A percentile compares a stretch with the other conserved stretches of the same genome.
These are phyloP conservation scores for Colletotrichum sansevieriae DNA, from an alignment of 2,329 filamentous ascomycete genomes.

Conservation along the genomic window DNA sequence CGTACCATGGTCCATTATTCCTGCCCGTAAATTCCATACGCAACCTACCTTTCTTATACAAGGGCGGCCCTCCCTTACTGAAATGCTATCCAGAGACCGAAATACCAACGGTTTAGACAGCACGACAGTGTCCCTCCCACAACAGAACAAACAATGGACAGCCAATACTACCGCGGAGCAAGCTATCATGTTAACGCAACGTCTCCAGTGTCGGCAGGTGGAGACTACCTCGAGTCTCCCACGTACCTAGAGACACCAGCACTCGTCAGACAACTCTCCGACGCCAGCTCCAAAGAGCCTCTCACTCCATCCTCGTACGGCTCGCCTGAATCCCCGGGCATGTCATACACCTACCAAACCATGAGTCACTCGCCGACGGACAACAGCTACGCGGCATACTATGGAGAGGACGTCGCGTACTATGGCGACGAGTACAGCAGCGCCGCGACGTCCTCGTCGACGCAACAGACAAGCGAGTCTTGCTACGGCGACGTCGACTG, in stretches of 20 bases:
- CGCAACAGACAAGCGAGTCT: slow-evolving; percentile 29
- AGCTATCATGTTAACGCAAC: slow-evolving; percentile 38
- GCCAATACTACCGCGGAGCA: slow-evolving; percentile 29
- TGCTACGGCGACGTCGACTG: slow-evolving; percentile 38
- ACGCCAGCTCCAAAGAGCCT: slow-evolving; percentile 38
- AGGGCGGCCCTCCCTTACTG: slow-evolving; percentile 37
- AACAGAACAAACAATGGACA: slow-evolving; percentile 32
- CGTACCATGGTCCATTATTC: slow-evolving; percentile 10
- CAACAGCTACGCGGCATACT: slow-evolving; percentile 25
- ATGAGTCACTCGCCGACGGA: slow-evolving; percentile 36
- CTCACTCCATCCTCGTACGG: slow-evolving; percentile 40
- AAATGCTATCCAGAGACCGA: slow-evolving; percentile 39
- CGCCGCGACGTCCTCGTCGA: slow-evolving; percentile 29
- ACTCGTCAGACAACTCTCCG: slow-evolving; percentile 35
- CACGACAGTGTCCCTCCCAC: slow-evolving; percentile 18
- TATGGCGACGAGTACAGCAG: slow-evolving; percentile 34
- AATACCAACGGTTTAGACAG: slow-evolving; percentile 38
- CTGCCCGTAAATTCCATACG: background rate
- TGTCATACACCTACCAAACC: slow-evolving; percentile 37
- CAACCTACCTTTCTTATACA: background rate
- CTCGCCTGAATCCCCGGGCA: slow-evolving; percentile 35
- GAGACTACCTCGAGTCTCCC: slow-evolving; percentile 36
- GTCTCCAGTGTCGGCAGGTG: slow-evolving; percentile 37
- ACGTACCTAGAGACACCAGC: slow-evolving; percentile 36
- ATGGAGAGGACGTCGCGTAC: slow-evolving; percentile 21